Conservation (phyloP, 306 rosid genomes). For the Morella rubra region DNA sequence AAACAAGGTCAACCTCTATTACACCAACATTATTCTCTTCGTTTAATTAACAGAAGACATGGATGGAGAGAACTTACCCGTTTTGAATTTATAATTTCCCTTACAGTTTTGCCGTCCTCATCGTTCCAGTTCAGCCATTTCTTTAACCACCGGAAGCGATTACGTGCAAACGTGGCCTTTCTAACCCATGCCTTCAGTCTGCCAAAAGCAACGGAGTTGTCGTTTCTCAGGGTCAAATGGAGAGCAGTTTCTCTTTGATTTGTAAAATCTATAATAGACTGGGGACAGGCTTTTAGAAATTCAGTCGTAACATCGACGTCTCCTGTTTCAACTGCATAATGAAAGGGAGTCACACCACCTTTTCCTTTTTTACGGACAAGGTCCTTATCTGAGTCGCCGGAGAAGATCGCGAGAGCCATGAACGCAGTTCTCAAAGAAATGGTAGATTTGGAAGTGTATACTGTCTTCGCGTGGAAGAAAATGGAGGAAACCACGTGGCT, state of each 20-base stretch:
- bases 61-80: slow-evolving; percentile 15
- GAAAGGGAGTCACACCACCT: neutral
- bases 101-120: slow-evolving; percentile 29
- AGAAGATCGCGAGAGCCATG: too few species aligned
- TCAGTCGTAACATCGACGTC: neutral
- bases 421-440: too few species aligned
- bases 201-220: too few species aligned
- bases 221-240: neutral
- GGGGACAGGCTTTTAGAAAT: neutral
- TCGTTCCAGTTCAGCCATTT: slow-evolving; percentile 6
- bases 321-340: neutral
- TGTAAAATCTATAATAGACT: neutral
- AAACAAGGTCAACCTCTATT: too few species aligned
- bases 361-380: neutral
- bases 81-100: slow-evolving; percentile 20
- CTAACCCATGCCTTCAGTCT: too few species aligned
- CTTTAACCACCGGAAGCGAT: too few species aligned
- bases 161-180: too few species aligned
- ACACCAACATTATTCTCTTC: too few species aligned
- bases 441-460: too few species aligned
- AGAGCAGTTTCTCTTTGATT: neutral
- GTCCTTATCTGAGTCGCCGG: neutral
- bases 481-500: too few species aligned
- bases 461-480: too few species aligned
- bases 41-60: too few species aligned